phyloP scores from a whole-genome alignment of 306 rosid species.

The Malus asiatica region DNA sequence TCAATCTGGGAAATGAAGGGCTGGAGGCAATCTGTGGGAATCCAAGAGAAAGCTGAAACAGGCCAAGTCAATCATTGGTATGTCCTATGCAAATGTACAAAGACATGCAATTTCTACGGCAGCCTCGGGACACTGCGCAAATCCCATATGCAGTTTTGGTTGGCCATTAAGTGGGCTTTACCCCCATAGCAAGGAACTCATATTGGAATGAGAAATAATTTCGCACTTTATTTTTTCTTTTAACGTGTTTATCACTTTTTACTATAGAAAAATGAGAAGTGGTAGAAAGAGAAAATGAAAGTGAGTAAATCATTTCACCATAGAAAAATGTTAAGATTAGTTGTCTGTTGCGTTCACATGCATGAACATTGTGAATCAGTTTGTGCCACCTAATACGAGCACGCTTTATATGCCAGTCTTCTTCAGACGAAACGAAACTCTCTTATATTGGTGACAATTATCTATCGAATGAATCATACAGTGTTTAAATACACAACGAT shows the following conservation, averaged over 20 bases:
- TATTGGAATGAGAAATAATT: not conserved
- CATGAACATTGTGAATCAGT: not conserved
- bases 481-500: not conserved
- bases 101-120: not conserved
- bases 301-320: not conserved
- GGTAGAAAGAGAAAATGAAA: not conserved
- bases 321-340: too few species aligned
- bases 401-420: too few species aligned
- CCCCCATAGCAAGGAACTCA: not conserved
- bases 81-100: not conserved
- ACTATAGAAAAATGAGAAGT: not conserved
- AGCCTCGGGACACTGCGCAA: not conserved
- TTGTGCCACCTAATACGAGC: not conserved
- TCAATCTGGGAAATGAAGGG: not conserved
- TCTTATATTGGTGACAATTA: not conserved
- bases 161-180: too few species aligned
- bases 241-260: too few species aligned
- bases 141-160: not conserved
- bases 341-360: not conserved
- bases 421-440: too few species aligned
- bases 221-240: too few species aligned
- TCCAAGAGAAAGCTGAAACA: not conserved
- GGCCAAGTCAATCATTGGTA: not conserved
- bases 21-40: not conserved
- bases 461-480: not conserved